phyloP scores from a whole-genome alignment of 108 stramenopile genomes.

The Pseudonitzschia delicatissima region DNA sequence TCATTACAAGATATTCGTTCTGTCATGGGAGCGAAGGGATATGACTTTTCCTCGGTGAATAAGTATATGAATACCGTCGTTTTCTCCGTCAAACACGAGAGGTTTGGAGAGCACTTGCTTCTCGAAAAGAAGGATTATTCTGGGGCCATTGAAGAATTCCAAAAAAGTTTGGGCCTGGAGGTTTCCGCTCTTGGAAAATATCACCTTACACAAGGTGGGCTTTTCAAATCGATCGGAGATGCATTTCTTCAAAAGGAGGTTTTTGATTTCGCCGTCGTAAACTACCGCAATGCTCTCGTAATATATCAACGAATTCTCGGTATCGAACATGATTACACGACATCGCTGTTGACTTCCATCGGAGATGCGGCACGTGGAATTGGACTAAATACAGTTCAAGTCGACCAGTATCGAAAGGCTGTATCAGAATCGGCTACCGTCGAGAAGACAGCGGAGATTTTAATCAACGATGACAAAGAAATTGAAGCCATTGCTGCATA shows the following conservation, averaged over 20 bases:
- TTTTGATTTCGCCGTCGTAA: no score
- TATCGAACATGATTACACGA: not conserved
- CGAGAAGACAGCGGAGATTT: not conserved
- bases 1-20: not conserved
- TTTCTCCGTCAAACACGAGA: conserved; percentile 11
- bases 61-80: conserved; percentile 10
- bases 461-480: not conserved
- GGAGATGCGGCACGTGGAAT: not conserved
- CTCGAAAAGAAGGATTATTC: not conserved
- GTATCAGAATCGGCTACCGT: not conserved
- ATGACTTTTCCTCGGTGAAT: not conserved
- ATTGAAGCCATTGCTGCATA: not conserved
- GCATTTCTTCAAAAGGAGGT: not conserved
- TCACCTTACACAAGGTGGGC: conserved; percentile 9
- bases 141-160: conserved; percentile 1
- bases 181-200: conserved; percentile 10
- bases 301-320: no score
- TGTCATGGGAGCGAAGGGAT: not conserved
- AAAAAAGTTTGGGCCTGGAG: not conserved
- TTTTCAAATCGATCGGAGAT: not conserved
- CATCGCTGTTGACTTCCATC: not conserved
- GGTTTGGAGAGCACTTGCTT: not conserved
- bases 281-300: no score
- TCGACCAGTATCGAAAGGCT: not conserved
- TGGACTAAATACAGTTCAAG: no score